A percentile compares a stretch with the other conserved stretches of the same genome.
Conservation (phyloP, 2,329 filamentous ascomycete genomes). For the Fusarium stilboides region DNA sequence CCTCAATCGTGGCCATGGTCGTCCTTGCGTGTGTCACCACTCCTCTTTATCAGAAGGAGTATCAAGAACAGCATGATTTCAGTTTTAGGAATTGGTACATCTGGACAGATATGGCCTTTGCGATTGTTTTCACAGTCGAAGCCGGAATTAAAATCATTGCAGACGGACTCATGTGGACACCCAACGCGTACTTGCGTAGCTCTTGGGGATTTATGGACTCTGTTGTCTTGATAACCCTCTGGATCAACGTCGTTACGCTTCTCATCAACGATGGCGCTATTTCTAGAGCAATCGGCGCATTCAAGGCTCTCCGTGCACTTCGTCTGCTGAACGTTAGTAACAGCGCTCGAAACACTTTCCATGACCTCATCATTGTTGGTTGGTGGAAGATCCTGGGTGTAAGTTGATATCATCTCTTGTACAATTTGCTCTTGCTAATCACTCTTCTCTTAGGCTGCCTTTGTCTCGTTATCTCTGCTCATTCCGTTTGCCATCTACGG, state of each 20-base stretch:
- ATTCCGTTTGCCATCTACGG: constrained; percentile 98
- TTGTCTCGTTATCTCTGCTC: constrained; percentile 93
- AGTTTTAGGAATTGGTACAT: constrained; percentile 90
- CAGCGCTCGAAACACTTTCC: constrained; percentile 95
- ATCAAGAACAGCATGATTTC: constrained; percentile 75
- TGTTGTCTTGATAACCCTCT: constrained; percentile 90
- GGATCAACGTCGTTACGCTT: constrained; percentile 92
- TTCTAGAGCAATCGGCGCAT: constrained; percentile 92
- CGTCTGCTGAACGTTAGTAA: constrained; percentile 95
- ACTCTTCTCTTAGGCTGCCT: constrained; percentile 73
- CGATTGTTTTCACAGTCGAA: constrained; percentile 87
- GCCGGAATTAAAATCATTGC: constrained; percentile 93
- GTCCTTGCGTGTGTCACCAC: constrained; percentile 94
- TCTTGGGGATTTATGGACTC: constrained; percentile 98
- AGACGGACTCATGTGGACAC: constrained; percentile 96
- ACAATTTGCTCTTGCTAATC: not conserved
- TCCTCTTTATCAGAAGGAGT: constrained; percentile 91
- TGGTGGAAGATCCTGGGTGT: constrained; percentile 94
- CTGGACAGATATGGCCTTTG: constrained; percentile 93
- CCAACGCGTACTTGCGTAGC: constrained; percentile 96
- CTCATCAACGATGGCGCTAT: constrained; percentile 86
- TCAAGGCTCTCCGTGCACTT: constrained; percentile 94
- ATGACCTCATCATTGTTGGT: constrained; percentile 93
- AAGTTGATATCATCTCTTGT: constrained; percentile 54
- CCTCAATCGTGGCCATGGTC: constrained; percentile 97